A percentile compares a stretch with the other conserved stretches of the same genome.
Evolutionary conservation across 495 filamentous ascomycete genomes (phyloP).

Genomic region (Letharia lupina): DNA sequence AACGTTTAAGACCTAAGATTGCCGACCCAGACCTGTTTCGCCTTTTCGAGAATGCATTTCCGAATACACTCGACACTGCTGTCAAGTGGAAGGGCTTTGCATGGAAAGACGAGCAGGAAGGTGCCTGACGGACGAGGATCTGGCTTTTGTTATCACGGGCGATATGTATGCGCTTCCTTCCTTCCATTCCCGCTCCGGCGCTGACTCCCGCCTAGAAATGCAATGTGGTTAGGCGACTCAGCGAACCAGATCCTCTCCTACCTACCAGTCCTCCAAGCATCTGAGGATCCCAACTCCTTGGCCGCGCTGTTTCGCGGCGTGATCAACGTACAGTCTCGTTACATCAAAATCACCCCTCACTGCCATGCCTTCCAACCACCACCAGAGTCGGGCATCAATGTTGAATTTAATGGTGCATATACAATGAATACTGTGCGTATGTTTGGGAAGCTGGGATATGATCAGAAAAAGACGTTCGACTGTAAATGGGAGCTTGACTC

Average conservation of each 20-base stretch:
- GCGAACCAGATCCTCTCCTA: slow-evolving; percentile 62
- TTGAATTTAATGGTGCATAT: slow-evolving; percentile 42
- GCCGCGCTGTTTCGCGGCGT: slow-evolving; percentile 54
- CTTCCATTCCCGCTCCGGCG: neutral
- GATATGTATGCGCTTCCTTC: slow-evolving; percentile 37
- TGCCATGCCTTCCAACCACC: slow-evolving; percentile 61
- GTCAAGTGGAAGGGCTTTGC: slow-evolving; percentile 56
- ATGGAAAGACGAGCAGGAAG: slow-evolving; percentile 31
- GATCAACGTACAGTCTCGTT: slow-evolving; percentile 58
- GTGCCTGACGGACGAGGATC: slow-evolving; percentile 46
- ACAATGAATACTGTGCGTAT: slow-evolving; percentile 35
- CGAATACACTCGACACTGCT: slow-evolving; percentile 62
- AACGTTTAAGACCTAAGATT: slow-evolving; percentile 41
- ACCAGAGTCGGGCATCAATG: slow-evolving; percentile 42
- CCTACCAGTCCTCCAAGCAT: slow-evolving; percentile 47
- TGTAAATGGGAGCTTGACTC: slow-evolving; percentile 66
- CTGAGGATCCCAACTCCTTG: slow-evolving; percentile 40
- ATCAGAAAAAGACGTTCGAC: slow-evolving; percentile 46
- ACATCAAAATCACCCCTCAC: slow-evolving; percentile 49
- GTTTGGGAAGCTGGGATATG: slow-evolving; percentile 36
- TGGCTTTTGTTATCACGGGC: slow-evolving; percentile 56
- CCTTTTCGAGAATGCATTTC: slow-evolving; percentile 56
- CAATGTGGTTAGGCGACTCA: slow-evolving; percentile 64
- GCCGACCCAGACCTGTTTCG: slow-evolving; percentile 56
- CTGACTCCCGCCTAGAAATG: slow-evolving; percentile 32